Conservation (phyloP, 352 stramenopile genomes). For the Pythium folliculosum region DNA sequence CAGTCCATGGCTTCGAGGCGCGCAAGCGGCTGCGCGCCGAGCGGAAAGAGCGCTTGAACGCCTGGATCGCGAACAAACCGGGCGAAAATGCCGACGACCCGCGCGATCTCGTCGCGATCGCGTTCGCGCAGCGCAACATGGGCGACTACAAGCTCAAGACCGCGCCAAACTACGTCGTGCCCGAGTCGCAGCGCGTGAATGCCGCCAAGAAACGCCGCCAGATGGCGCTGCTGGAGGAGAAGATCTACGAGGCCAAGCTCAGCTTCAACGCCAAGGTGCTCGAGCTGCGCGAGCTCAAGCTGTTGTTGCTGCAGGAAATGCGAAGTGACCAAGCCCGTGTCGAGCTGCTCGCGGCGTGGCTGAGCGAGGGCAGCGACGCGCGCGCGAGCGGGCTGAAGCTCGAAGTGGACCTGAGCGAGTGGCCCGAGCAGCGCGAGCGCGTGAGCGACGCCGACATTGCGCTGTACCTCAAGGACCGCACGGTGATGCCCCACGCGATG, state of each 20-base stretch:
- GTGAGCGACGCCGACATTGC: constrained; percentile 82
- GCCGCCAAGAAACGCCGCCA: constrained; percentile 88
- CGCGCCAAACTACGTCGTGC: constrained; percentile 85
- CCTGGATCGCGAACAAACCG: constrained; percentile 75
- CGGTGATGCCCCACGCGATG: constrained; percentile 41
- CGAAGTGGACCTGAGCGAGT: constrained; percentile 75
- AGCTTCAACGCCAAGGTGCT: constrained; percentile 92
- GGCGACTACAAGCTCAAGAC: constrained; percentile 94
- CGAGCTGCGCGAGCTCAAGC: constrained; percentile 88
- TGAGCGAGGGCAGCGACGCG: constrained; percentile 27
- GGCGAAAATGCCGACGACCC: constrained; percentile 90
- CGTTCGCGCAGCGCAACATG: constrained; percentile 86
- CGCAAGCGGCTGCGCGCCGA: constrained; percentile 76
- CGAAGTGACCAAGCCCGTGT: constrained; percentile 56
- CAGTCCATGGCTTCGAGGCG: constrained; percentile 78
- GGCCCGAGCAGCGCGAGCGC: constrained; percentile 87
- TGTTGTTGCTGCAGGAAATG: constrained; percentile 76
- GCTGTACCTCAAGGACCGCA: constrained; percentile 61
- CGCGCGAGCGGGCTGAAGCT: constrained; percentile 21
- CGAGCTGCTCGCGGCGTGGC: constrained; percentile 42
- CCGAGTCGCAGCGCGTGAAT: constrained; percentile 88
- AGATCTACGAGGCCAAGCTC: constrained; percentile 76
- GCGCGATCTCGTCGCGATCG: constrained; percentile 89
- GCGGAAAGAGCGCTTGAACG: constrained; percentile 61
- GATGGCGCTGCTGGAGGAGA: constrained; percentile 83